Evolutionary conservation across 2,329 filamentous ascomycete species (phyloP), one percentile per base, ranked within the genome.

Genomic region (Curvularia eragrostidis): DNA sequence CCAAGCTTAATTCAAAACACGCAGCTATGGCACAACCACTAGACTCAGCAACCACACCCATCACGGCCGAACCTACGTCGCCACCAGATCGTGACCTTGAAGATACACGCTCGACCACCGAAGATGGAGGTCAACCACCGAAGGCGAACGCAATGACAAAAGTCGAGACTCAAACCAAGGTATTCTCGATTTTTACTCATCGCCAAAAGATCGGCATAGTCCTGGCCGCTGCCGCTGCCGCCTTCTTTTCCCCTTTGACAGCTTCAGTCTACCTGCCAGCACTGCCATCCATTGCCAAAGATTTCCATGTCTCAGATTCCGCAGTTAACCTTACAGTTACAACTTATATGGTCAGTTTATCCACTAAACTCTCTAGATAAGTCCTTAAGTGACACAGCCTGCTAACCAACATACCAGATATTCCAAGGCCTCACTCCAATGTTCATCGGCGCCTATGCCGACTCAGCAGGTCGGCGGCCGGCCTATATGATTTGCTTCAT

Each of bases 401-500:
- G n/a, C 42, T 44, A 6, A 44, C 24, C 13, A 12, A 42, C 12
- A n/a, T 30, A 34, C 10, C 19, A 48, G 3, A 48, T 54, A 3
- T 3, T 54, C 3, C 52, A 48, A 12, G 52, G 18, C 1, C 41
- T 54, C 2, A 26, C 52, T 1, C 52, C 52, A 34, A 26, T 36
- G 3, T 54, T 48, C 30, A 30, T 46, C 18, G 44, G 44, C n/a
- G 43, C 38, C 10, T 30, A 48, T 15, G 43, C 52, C 13, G 52
- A 54, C 15, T 41, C 38, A 1, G 12, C 46, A 23, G 52, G 52
- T 19, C 44, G 52, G 8, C 34, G 52, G 4, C 52, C 36, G 1
- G 44, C 46, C 5, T 54, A 54, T n/a, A 10, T 48, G 13, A 30
- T 48, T 4, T 39, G 42, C 5, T 54, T 54, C 18, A 12, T 23